Conservation (phyloP, 257 asterid species). For the Solanum sitiens region DNA sequence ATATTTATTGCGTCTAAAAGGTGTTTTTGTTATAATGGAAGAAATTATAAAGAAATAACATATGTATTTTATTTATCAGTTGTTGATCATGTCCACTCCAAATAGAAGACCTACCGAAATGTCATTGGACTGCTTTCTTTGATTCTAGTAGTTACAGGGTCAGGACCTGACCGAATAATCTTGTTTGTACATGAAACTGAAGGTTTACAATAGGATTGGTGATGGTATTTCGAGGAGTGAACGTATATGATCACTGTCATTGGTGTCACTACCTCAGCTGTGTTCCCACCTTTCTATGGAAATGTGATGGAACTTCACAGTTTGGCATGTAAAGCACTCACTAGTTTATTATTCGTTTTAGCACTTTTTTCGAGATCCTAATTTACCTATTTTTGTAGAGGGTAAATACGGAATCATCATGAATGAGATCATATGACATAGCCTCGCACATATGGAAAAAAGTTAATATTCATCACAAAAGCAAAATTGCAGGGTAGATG, state of each 20-base stretch:
- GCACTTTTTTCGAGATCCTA: not conserved
- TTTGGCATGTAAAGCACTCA: too few species aligned
- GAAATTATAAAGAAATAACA: too few species aligned
- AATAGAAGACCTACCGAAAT: conserved; percentile 57
- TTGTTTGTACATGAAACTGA: not conserved
- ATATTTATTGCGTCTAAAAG: too few species aligned
- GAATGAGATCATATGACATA: conserved; percentile 66
- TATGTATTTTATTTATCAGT: not conserved
- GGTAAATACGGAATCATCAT: conserved; percentile 63
- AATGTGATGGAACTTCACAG: too few species aligned
- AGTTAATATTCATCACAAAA: not conserved
- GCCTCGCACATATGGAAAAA: conserved; percentile 60
- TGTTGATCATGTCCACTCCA: conserved; percentile 41
- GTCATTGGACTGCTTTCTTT: conserved; percentile 47
- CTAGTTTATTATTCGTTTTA: not conserved
- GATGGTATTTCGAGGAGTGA: conserved; percentile 66
- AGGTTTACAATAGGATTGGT: conserved; percentile 59
- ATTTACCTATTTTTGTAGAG: conserved; percentile 48
- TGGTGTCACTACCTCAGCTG: conserved; percentile 77
- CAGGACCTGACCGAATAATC: not conserved
- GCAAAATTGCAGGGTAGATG: not conserved
- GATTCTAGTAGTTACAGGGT: conserved; percentile 53
- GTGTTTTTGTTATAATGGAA: too few species aligned
- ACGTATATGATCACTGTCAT: conserved; percentile 49
- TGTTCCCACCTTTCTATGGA: conserved; percentile 36